Conservation (phyloP, 2,329 filamentous ascomycete genomes). For the Ceratocystis papillata region DNA sequence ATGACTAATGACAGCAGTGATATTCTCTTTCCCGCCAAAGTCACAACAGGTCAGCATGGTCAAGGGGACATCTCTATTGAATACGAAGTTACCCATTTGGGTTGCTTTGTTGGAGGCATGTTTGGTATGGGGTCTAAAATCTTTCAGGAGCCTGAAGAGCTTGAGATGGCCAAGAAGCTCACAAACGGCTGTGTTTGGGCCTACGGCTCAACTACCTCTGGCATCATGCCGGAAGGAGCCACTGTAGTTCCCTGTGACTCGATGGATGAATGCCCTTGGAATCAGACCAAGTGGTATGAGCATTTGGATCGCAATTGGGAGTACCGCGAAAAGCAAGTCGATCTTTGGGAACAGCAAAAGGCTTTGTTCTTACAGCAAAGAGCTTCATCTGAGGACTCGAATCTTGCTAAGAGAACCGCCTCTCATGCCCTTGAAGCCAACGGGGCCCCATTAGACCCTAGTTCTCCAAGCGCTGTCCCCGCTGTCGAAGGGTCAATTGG, state of each 20-base stretch:
- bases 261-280: slow-evolving; percentile 42
- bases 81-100: slow-evolving; percentile 54
- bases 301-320: slow-evolving; percentile 38
- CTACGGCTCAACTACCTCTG: slow-evolving; percentile 48
- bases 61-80: slow-evolving; percentile 36
- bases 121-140: slow-evolving; percentile 54
- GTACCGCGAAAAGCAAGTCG: slow-evolving; percentile 37
- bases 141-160: slow-evolving; percentile 47
- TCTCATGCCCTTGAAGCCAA: not conserved
- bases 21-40: slow-evolving; percentile 61
- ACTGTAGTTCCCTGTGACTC: slow-evolving; percentile 38
- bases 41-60: slow-evolving; percentile 38
- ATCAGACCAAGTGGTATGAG: slow-evolving; percentile 40
- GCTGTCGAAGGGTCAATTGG: not conserved
- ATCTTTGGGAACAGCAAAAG: slow-evolving; percentile 30
- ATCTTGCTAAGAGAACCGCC: not conserved
- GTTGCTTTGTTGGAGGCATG: slow-evolving; percentile 62
- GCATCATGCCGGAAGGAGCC: slow-evolving; percentile 54
- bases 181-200: slow-evolving; percentile 61
- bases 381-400: not conserved
- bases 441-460: too few relatives aligned
- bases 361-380: slow-evolving; percentile 24
- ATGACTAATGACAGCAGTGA: slow-evolving; percentile 54
- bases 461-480: not conserved
- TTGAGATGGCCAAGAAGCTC: slow-evolving; percentile 54